Percentiles rank a stretch among this genome's conserved stretches.
These are phyloP conservation scores for Yarrowia sp. DNA, from an alignment of 805 yeast species.

Conservation along the genomic window DNA sequence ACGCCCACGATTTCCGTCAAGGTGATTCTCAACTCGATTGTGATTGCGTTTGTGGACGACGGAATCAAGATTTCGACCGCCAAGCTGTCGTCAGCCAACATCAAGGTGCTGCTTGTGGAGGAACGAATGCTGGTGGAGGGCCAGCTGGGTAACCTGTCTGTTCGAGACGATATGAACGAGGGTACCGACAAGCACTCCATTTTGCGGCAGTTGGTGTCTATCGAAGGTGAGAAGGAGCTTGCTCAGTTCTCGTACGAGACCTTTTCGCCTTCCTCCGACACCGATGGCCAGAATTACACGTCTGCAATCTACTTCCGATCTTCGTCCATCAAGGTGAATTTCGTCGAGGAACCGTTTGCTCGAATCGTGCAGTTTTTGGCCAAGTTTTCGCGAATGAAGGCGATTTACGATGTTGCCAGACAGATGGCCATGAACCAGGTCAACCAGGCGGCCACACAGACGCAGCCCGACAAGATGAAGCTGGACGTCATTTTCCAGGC, in stretches of 20 bases:
- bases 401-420: slow-evolving; percentile 86
- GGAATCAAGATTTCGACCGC: slow-evolving; percentile 81
- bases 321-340: slow-evolving; percentile 77
- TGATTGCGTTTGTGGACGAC: slow-evolving; percentile 80
- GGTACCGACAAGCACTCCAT: slow-evolving; percentile 62
- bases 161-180: slow-evolving; percentile 77
- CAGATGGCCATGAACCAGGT: slow-evolving; percentile 88
- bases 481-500: slow-evolving; percentile 77
- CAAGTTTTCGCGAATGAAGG: slow-evolving; percentile 84
- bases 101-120: slow-evolving; percentile 66
- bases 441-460: slow-evolving; percentile 63
- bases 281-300: slow-evolving; percentile 56
- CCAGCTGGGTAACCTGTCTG: slow-evolving; percentile 76
- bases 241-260: slow-evolving; percentile 88
- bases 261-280: slow-evolving; percentile 62
- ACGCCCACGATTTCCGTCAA: slow-evolving; percentile 60
- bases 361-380: slow-evolving; percentile 70
- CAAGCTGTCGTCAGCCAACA: slow-evolving; percentile 73
- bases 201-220: slow-evolving; percentile 70
- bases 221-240: slow-evolving; percentile 74
- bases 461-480: slow-evolving; percentile 62
- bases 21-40: slow-evolving; percentile 73
- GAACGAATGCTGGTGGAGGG: slow-evolving; percentile 77
- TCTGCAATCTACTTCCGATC: slow-evolving; percentile 68
- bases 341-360: slow-evolving; percentile 80